A percentile compares a stretch with the other conserved stretches of the same genome.
These are phyloP conservation scores for Phialophora tarda DNA, from an alignment of 2,329 filamentous ascomycete species.

Conservation along the genomic window DNA sequence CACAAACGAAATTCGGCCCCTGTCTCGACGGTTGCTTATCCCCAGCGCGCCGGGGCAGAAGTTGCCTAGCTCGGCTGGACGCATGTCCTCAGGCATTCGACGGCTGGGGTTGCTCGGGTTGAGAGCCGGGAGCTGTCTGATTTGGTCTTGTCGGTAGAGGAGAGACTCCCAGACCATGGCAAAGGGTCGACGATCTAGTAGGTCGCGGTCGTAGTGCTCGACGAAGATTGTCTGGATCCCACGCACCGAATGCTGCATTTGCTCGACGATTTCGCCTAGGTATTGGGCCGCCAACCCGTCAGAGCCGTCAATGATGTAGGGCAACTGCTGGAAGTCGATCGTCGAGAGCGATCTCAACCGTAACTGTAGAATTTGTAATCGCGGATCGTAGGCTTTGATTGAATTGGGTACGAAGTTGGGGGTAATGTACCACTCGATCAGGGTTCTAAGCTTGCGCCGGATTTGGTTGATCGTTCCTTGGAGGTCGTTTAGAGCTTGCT, in stretches of 20 bases:
- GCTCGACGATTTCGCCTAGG: slow-evolving; percentile 32
- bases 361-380: slow-evolving; percentile 38
- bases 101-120: slow-evolving; percentile 33
- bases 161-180: slow-evolving; percentile 33
- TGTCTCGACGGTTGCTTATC: slow-evolving; percentile 38
- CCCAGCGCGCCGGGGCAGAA: slow-evolving; percentile 40
- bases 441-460: slow-evolving; percentile 34
- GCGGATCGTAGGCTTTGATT: slow-evolving; percentile 37
- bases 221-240: slow-evolving; percentile 38
- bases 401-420: slow-evolving; percentile 35
- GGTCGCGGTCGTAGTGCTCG: slow-evolving; percentile 38
- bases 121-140: slow-evolving; percentile 25
- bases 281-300: slow-evolving; percentile 32
- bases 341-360: slow-evolving; percentile 29
- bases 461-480: slow-evolving; percentile 28
- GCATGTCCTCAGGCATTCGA: slow-evolving; percentile 30
- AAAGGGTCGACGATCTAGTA: slow-evolving; percentile 35
- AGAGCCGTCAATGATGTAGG: slow-evolving; percentile 36
- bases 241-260: slow-evolving; percentile 35
- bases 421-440: slow-evolving; percentile 40
- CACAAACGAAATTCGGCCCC: slow-evolving; percentile 34
- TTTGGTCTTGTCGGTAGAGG: slow-evolving; percentile 35
- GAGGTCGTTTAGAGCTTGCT: slow-evolving; percentile 35
- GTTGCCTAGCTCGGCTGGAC: slow-evolving; percentile 27
- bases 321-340: slow-evolving; percentile 32